A percentile compares a stretch with the other conserved stretches of the same genome.
Conservation (phyloP, 805 yeast genomes). For the Tetrapisispora taiwanensis region DNA sequence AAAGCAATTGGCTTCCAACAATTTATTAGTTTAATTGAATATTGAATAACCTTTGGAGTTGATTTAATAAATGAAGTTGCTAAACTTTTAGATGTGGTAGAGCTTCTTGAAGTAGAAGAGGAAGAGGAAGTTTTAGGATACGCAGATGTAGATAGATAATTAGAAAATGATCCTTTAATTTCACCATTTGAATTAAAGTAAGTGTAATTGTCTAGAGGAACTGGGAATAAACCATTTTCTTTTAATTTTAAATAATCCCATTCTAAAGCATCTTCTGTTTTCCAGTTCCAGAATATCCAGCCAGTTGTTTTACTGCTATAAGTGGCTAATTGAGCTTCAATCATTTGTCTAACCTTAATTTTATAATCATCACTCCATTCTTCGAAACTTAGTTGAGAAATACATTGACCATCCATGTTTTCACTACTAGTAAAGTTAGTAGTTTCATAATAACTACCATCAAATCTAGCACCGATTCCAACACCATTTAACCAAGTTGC, state of each 20-base stretch:
- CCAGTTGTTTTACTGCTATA: conserved; percentile 41
- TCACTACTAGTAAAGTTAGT: conserved; percentile 5
- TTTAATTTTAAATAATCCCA: conserved; percentile 54
- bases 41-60: neutral
- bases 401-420: conserved; percentile 34
- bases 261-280: conserved; percentile 54
- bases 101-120: neutral
- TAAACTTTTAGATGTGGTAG: neutral
- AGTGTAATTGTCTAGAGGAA: conserved; percentile 48
- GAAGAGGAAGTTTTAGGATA: conserved; percentile 5
- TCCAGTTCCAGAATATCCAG: conserved; percentile 65
- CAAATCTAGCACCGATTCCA: conserved; percentile 56
- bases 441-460: conserved; percentile 34
- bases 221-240: conserved; percentile 46
- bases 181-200: conserved; percentile 27
- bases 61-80: neutral
- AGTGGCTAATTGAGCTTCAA: conserved; percentile 53
- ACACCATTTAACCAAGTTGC: conserved; percentile 62
- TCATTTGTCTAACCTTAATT: conserved; percentile 39
- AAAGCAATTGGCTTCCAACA: neutral
- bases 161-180: conserved; percentile 3
- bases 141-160: conserved; percentile 12
- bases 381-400: conserved; percentile 14
- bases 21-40: neutral
- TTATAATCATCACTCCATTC: conserved; percentile 37